Evolutionary conservation across 352 stramenopile species (phyloP).

Genomic region (Thalassiosira delicatula): DNA sequence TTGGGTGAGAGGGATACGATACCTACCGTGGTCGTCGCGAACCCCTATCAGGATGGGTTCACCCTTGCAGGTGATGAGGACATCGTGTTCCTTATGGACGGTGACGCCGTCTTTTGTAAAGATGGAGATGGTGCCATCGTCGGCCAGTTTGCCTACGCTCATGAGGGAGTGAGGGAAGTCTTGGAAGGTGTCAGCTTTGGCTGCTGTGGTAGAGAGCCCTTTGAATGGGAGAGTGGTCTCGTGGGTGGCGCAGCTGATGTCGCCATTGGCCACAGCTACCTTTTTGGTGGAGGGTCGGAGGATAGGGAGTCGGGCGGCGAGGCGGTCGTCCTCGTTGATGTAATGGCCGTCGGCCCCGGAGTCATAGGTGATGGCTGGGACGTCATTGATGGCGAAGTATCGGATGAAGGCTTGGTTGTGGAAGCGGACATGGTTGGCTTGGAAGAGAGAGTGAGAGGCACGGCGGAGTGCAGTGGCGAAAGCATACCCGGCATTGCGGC

Average conservation of each 20-base stretch:
- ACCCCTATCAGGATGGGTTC: conserved; percentile 36
- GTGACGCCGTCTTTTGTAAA: conserved; percentile 41
- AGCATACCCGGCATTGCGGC: background rate
- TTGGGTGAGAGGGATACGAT: conserved; percentile 39
- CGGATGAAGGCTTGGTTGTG: background rate
- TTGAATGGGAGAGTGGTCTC: conserved; percentile 20
- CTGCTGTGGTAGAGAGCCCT: conserved; percentile 1
- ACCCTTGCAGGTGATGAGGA: conserved; percentile 42
- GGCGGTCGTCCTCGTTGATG: background rate
- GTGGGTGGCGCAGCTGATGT: conserved; percentile 4
- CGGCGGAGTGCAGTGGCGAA: background rate
- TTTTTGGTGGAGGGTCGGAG: conserved; percentile 21
- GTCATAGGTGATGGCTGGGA: conserved; percentile 31
- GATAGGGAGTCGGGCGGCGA: conserved; percentile 12
- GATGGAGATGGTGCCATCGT: conserved; percentile 32
- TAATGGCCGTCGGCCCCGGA: conserved; percentile 24
- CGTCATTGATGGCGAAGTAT: background rate
- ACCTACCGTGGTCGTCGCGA: conserved; percentile 29
- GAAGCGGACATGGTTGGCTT: background rate
- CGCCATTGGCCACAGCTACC: conserved; percentile 16
- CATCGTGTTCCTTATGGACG: conserved; percentile 25
- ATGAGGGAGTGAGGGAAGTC: conserved; percentile 13
- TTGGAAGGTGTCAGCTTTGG: conserved; percentile 28
- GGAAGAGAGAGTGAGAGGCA: background rate
- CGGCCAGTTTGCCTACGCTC: conserved; percentile 11